phyloP scores from a whole-genome alignment of 2,329 filamentous ascomycete species.

The Tolypocladium ovalisporum region DNA sequence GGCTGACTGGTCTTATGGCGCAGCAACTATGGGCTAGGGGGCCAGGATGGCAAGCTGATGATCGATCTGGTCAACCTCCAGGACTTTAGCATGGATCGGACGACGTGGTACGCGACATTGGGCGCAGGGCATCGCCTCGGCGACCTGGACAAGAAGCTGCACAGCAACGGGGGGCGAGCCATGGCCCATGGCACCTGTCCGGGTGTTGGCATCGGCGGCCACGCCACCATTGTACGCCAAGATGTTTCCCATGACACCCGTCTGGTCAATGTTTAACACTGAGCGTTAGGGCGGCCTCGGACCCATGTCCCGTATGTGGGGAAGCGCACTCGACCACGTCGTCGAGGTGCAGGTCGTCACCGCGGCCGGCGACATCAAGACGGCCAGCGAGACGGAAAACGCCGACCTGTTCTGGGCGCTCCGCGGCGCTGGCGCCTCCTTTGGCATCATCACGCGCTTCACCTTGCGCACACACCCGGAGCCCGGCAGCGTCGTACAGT shows the following conservation, averaged over 20 bases:
- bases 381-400: conserved; percentile 35
- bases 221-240: conserved; percentile 40
- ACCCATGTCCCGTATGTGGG: conserved; percentile 49
- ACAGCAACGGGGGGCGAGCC: conserved; percentile 41
- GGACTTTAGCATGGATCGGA: conserved; percentile 38
- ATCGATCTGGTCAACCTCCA: conserved; percentile 45
- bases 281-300: conserved; percentile 43
- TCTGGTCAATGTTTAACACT: not conserved
- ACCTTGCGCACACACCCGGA: conserved; percentile 44
- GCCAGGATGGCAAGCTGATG: conserved; percentile 37
- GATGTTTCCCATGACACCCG: not conserved
- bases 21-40: conserved; percentile 35
- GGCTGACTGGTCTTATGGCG: too few relatives aligned
- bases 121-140: conserved; percentile 42
- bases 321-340: conserved; percentile 42
- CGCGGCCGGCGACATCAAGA: conserved; percentile 38
- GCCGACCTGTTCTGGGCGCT: conserved; percentile 45
- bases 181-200: conserved; percentile 51
- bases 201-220: conserved; percentile 46
- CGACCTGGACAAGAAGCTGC: conserved; percentile 38
- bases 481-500: conserved; percentile 45
- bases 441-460: conserved; percentile 48
- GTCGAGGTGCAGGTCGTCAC: conserved; percentile 45
- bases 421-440: conserved; percentile 44
- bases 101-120: conserved; percentile 42